Conservation (phyloP, 495 filamentous ascomycete genomes). For the Talaromyces thailandensis region DNA sequence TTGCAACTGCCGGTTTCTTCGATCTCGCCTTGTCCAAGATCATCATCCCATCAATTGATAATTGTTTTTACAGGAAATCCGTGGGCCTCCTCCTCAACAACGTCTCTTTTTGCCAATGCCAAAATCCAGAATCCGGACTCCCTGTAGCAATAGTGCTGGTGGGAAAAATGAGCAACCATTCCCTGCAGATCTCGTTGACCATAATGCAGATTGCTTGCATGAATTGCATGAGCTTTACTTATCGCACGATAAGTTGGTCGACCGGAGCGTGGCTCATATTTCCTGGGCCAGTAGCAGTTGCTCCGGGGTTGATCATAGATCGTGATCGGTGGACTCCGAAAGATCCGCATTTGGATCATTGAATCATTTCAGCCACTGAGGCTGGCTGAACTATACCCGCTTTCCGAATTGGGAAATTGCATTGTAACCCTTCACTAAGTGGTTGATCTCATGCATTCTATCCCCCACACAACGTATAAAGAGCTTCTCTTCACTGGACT, state of each 20-base stretch:
- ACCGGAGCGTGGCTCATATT: not conserved
- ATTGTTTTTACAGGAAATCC: too few species aligned
- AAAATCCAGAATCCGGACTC: too few species aligned
- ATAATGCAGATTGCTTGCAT: too few species aligned
- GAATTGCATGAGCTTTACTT: too few species aligned
- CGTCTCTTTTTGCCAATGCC: too few species aligned
- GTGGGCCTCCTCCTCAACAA: too few species aligned
- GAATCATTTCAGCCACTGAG: not conserved
- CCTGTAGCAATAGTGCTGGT: not conserved
- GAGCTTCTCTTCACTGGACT: not conserved
- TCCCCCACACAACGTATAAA: not conserved
- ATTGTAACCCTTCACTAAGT: not conserved
- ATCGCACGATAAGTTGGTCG: not conserved
- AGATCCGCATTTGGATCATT: not conserved
- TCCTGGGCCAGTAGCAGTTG: not conserved
- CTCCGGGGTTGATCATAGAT: not conserved
- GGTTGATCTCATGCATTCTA: not conserved
- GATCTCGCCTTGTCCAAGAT: too few species aligned
- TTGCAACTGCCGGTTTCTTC: too few species aligned
- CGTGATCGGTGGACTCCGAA: not conserved
- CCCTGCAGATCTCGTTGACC: not conserved
- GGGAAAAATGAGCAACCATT: not conserved
- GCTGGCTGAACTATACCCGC: not conserved
- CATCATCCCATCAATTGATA: too few species aligned
- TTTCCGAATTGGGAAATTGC: not conserved